Percentiles rank a stretch among this genome's conserved stretches.
These are phyloP conservation scores for Oryza nivara DNA, from an alignment of 176 grass and related monocot genomes.

Conservation along the genomic window DNA sequence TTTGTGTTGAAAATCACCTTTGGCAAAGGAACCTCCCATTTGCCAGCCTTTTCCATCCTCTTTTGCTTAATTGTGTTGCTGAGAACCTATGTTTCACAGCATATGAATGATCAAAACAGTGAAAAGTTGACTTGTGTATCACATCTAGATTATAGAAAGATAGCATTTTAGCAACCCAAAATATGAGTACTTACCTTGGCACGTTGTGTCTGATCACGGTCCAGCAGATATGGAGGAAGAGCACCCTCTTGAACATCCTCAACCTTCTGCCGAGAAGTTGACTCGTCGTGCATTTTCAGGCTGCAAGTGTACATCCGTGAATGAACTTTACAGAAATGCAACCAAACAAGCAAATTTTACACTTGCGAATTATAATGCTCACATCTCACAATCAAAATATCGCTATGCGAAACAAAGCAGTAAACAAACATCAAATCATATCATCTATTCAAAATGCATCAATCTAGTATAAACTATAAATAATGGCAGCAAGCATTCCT, in stretches of 20 bases:
- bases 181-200: slow-evolving; percentile 61
- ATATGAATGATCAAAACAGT: background rate
- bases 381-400: background rate
- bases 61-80: slow-evolving; percentile 98
- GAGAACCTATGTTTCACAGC: slow-evolving; percentile 54
- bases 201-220: slow-evolving; percentile 74
- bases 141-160: background rate
- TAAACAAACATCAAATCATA: background rate
- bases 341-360: background rate
- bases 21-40: slow-evolving; percentile 92
- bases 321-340: background rate
- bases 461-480: background rate
- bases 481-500: background rate
- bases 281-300: slow-evolving; percentile 92
- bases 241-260: slow-evolving; percentile 78
- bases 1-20: slow-evolving; percentile 51
- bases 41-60: slow-evolving; percentile 86
- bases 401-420: background rate
- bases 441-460: background rate
- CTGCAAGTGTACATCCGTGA: slow-evolving; percentile 28
- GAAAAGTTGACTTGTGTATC: background rate
- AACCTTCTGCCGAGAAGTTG: slow-evolving; percentile 73
- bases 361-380: background rate
- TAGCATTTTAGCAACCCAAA: background rate
- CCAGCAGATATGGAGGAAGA: slow-evolving; percentile 79